These are phyloP conservation scores for Trichoderma gracile DNA, from an alignment of 2,329 filamentous ascomycete species.

Conservation along the genomic window DNA sequence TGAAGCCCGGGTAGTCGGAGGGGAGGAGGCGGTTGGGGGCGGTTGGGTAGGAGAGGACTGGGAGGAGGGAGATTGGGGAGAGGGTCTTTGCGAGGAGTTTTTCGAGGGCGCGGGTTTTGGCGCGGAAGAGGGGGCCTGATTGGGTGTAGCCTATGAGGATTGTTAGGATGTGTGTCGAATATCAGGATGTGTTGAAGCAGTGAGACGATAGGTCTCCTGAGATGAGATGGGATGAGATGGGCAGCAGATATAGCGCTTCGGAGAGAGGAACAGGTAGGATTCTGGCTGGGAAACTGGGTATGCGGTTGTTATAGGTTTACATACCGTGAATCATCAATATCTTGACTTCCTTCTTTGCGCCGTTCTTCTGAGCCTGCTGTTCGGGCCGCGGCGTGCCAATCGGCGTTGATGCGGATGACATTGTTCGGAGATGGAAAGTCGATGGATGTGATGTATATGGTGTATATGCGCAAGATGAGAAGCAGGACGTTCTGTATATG, in stretches of 20 bases:
- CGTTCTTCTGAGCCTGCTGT: slow-evolving; percentile 39
- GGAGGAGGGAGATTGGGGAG: slow-evolving; percentile 54
- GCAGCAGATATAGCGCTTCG: not conserved
- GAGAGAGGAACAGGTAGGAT: not conserved
- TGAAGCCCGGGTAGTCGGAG: slow-evolving; percentile 70
- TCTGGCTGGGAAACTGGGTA: not conserved
- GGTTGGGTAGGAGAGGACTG: slow-evolving; percentile 66
- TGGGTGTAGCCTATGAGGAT: slow-evolving; percentile 75
- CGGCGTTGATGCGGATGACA: slow-evolving; percentile 33
- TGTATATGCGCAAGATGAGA: slow-evolving; percentile 28
- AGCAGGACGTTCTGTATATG: not conserved
- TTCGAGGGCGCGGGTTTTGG: slow-evolving; percentile 83
- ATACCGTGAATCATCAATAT: slow-evolving; percentile 77
- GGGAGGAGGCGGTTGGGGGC: slow-evolving; percentile 64
- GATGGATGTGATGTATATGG: slow-evolving; percentile 17
- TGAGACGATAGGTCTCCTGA: not conserved
- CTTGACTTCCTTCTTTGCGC: slow-evolving; percentile 55
- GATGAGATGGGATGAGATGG: not conserved
- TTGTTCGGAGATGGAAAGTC: slow-evolving; percentile 29
- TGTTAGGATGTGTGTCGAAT: not conserved
- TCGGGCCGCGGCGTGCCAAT: slow-evolving; percentile 28
- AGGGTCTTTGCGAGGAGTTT: slow-evolving; percentile 78
- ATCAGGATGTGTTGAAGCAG: not conserved
- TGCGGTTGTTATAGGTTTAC: no score
- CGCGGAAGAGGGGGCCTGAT: slow-evolving; percentile 79